Evolutionary conservation across 2,329 filamentous ascomycete genomes (phyloP), one percentile per base, ranked within the genome.

Genomic region (Simplicillium sp.): DNA sequence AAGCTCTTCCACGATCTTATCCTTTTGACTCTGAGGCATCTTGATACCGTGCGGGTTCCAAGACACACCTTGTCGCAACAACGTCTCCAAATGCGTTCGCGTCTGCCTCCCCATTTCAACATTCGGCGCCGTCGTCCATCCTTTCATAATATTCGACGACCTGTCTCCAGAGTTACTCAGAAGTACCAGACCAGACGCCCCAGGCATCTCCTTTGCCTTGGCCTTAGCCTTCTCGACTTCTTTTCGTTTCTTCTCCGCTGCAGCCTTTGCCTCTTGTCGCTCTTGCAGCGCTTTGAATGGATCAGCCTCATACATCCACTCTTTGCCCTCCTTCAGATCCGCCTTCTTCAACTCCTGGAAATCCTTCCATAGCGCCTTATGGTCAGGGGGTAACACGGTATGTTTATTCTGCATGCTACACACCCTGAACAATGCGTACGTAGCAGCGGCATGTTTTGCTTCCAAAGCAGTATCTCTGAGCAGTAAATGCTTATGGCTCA

Each of bases 331-430:
- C 54, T 81, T 84, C 37, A 87, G 68, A 52, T 96, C 90, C 50
- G 80, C 75, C 48, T 77, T 78, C 63, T 96, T 97, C 47, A 97
- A 66, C 4, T 79, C 75, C 46, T 84, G 77, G 50, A 98, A 95
- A 43, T 89, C 81, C 57, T 94, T 94, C 92, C 92, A 98, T 34
- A 96, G 67, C 48, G 86, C 78, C 55, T 82, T 84, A 63, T 96
- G 94, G 44, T 84, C 85, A 0, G 92, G 92, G 17, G 92, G 92
- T 48, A 98, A 72, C 66, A 89, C 90, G 69, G 88, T 94, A 57
- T 95, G 87, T 53, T 96, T 78, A 57, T 97, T 97, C 62, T 89
- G 88, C 81, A 94, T 94, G 56, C 84, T 96, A 61, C 86, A 90
- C 3, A 97, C 85, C 38, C 92, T 77, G 57, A 92, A 97, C 8